Evolutionary conservation across 176 grass and related monocot species (phyloP), one percentile per base, ranked within the genome.

Genomic region (Carex scoparia): DNA sequence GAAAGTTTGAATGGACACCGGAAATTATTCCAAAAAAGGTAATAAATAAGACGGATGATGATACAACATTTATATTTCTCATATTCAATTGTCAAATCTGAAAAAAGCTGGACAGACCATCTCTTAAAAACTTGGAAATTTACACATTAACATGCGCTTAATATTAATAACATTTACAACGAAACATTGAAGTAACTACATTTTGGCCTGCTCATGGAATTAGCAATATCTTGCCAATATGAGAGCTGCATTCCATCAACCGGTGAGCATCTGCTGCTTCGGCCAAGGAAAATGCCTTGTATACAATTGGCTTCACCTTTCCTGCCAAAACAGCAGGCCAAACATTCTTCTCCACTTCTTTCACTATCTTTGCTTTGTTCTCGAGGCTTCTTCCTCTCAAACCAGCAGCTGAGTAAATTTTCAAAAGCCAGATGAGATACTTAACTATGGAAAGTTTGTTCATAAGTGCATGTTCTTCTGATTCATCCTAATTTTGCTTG

Each of bases 181-280:
- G 1, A 67, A 35, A 67, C 70, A 51, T 18, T 9, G 3, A 30
- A 30, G 66, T 15, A 15, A 72, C 7, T 46, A 8, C 16, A 72
- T 23, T 35, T 9, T 57, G 46, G n/a, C 7, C 9, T 46, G 55
- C 0, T 93, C 86, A 98, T 65, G 91, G 95, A 82, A 94, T 77
- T 79, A 94, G 65, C 28, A 94, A 79, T 93, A 98, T 98, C 69
- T 98, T 98, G 56, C 95, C 95, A 8, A 93, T 83, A 71, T 98
- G 95, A 60, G 84, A 44, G 79, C 95, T 94, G 56, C 58, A 76
- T 84, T 98, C 95, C 82, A 94, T 94, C 46, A 94, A 27, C 68
- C 88, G 90, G 78, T 98, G 95, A 81, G 95, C 95, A 67, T 94
- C 89, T 0, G 79, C 89, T 12, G 89, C 95, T 87, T 98, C 88